Conservation (phyloP, 2,329 filamentous ascomycete genomes). For the Colletotrichum horii region DNA sequence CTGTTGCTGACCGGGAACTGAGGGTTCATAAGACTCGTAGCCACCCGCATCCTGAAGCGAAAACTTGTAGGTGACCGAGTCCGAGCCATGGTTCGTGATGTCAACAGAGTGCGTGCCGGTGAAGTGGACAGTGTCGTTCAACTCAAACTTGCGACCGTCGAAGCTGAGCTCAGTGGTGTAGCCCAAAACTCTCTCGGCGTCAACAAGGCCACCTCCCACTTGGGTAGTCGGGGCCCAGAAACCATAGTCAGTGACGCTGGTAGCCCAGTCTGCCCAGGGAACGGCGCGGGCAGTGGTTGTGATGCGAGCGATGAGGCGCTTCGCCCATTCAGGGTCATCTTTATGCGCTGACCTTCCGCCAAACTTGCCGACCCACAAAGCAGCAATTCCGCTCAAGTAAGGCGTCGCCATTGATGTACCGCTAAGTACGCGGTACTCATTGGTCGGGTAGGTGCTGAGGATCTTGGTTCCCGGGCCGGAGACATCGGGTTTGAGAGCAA, state of each 20-base stretch:
- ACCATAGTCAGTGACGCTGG: not conserved
- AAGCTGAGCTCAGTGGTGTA: constrained; percentile 42
- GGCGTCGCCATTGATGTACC: constrained; percentile 1
- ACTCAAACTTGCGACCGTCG: constrained; percentile 41
- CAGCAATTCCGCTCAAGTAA: not conserved
- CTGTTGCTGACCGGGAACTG: not conserved
- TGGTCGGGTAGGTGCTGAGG: not conserved
- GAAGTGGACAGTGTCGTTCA: constrained; percentile 54
- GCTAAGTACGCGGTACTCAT: not conserved
- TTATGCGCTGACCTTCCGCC: constrained; percentile 36
- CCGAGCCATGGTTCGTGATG: constrained; percentile 48
- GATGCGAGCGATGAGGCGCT: not conserved
- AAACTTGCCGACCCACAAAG: constrained; percentile 16
- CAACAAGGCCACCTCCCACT: constrained; percentile 51
- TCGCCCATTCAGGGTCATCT: constrained; percentile 15
- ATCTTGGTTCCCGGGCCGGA: not conserved
- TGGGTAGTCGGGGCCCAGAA: constrained; percentile 26
- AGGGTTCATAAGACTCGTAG: not conserved
- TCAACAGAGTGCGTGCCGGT: constrained; percentile 33
- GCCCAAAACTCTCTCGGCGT: constrained; percentile 48
- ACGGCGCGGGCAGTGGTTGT: not conserved
- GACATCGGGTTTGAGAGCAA: not conserved
- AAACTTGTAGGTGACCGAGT: constrained; percentile 44
- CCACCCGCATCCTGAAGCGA: constrained; percentile 37
- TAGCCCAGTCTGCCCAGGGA: not conserved